phyloP scores from a whole-genome alignment of 73 alveolate genomes.

The Diophrys sp. region DNA sequence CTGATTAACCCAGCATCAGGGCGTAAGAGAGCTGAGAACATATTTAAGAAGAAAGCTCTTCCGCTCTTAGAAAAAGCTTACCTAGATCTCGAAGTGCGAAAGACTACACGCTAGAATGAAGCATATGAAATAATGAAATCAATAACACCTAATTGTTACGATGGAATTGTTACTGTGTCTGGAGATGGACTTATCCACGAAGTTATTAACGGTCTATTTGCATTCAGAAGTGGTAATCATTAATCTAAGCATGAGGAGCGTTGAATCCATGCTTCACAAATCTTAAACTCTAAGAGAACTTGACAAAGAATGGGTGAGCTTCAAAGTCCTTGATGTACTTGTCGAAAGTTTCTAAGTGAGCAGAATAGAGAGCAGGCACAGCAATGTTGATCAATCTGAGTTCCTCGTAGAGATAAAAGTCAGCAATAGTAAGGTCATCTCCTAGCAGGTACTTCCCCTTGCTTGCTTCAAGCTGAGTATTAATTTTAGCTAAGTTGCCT shows the following conservation, averaged over 20 bases:
- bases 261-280: neutral
- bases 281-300: neutral
- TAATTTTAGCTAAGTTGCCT: neutral
- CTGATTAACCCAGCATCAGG: constrained; percentile 86
- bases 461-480: too few species aligned
- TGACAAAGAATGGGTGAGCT: neutral
- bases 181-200: constrained; percentile 59
- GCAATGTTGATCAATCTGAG: neutral
- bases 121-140: constrained; percentile 69
- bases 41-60: constrained; percentile 68
- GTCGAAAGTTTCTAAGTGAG: neutral
- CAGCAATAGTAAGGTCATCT: neutral
- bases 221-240: neutral
- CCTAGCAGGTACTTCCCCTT: neutral
- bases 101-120: constrained; percentile 69
- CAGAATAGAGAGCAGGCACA: neutral
- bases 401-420: neutral
- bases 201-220: constrained; percentile 76
- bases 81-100: constrained; percentile 56
- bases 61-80: constrained; percentile 66
- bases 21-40: constrained; percentile 66
- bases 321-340: neutral
- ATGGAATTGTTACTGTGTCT: constrained; percentile 75
- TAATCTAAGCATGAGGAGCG: neutral
- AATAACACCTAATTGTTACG: constrained; percentile 57